A percentile compares a stretch with the other conserved stretches of the same genome.
Evolutionary conservation across 768 basidiomycete species (phyloP).

Genomic region (Mycena vulgaris): DNA sequence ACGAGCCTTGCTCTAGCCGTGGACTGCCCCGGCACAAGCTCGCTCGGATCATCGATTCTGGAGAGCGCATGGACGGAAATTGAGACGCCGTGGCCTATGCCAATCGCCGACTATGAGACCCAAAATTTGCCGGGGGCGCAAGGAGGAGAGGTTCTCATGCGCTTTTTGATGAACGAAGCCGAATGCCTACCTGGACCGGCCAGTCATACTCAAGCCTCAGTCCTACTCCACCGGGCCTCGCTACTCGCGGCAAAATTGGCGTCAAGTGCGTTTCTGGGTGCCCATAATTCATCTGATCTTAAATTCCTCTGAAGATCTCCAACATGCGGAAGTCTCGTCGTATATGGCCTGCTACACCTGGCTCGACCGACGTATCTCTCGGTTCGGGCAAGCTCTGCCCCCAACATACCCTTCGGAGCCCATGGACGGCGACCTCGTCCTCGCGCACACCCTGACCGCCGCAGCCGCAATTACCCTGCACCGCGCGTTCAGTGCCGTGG

Average conservation of each 20-base stretch:
- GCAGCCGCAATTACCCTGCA: too few relatives aligned
- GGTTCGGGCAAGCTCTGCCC: not conserved
- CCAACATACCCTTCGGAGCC: not conserved
- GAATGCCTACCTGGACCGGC: not conserved
- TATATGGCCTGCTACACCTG: constrained; percentile 6
- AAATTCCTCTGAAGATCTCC: not conserved
- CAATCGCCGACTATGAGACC: not conserved
- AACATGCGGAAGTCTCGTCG: constrained; percentile 1
- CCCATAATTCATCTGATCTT: not conserved
- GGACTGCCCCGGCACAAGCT: not conserved
- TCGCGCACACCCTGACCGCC: not conserved
- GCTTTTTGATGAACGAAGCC: not conserved
- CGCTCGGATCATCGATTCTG: not conserved
- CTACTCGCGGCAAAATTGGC: not conserved
- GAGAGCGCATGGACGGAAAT: not conserved
- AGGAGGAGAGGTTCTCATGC: not conserved
- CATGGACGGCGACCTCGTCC: not conserved
- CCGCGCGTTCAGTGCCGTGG: too few relatives aligned
- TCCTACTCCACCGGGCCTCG: constrained; percentile 13
- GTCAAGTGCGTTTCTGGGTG: not conserved
- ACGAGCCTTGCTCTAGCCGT: constrained; percentile 4
- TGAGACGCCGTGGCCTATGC: constrained; percentile 19
- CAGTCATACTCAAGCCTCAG: too few relatives aligned
- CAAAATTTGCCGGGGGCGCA: not conserved
- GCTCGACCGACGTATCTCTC: not conserved